Base-by-base conservation (phyloP, 768 basidiomycete species). In the Suillus occidentalis region DNA sequence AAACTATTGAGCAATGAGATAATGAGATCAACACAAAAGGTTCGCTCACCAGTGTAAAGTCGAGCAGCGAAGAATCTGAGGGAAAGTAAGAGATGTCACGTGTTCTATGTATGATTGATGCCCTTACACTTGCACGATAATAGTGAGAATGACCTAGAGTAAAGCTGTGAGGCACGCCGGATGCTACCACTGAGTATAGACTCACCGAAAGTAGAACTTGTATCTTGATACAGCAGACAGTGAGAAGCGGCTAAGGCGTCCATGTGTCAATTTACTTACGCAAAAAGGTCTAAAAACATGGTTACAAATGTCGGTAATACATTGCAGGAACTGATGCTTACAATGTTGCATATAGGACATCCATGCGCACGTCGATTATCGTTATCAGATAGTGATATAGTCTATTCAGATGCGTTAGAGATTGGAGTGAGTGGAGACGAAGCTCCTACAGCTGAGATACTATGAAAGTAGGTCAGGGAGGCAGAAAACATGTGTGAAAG, bases 371-470 rank as follows among this genome's bases (percentile, higher is more conserved):
- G 34, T 74, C 57, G 42, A 72, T 76, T 53, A 74, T 45, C 45
- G 49, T 63, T 16, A 76, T 73, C 39, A 76, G 55, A 52, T 72
- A 75, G 49, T 75, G 66, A 65, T 76, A 77, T 61, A 76, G 25
- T 58, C 75, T 76, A 39, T 18, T 49, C n/a, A 47, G 16, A 14
- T 22, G 58, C 13, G 47, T 73, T 59, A 71, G 62, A n/a, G 55
- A 62, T 49, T 40, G 57, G n/a, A 28, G 20, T 8, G 1, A 22
- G 14, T 42, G 34, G 22, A 37, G 55, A 61, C 59, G 47, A 31
- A 25, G 36, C 36, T 18, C 70, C 1, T 71, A 76, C 75, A 73
- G 36, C 68, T 76, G 58, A 25, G 68, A 73, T 60, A 77, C 75
- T 76, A 56, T 28, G 12, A 7, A 43, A 12, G 4, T 14, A 9